phyloP scores from a whole-genome alignment of 176 grass and related monocot genomes.

The Ensete glaucum region DNA sequence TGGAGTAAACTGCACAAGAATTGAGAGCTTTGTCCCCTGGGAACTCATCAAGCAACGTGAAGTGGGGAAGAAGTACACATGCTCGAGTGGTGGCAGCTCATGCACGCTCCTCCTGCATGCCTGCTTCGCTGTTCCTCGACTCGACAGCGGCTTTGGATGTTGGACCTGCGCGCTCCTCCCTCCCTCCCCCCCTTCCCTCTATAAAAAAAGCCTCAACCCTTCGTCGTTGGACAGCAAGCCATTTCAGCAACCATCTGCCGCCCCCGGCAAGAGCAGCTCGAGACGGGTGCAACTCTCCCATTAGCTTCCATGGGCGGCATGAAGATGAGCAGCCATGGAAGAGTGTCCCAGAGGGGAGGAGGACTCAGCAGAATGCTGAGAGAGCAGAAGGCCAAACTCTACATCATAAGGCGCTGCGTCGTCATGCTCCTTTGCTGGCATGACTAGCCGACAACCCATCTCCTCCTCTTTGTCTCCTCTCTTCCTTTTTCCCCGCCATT shows the following conservation, averaged over 20 bases:
- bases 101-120: neutral
- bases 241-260: neutral
- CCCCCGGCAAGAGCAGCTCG: too few species aligned
- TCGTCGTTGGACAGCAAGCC: neutral
- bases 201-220: neutral
- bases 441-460: constrained; percentile 13
- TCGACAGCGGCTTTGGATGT: too few species aligned
- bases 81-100: neutral
- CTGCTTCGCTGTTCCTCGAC: too few species aligned
- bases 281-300: too few species aligned
- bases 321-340: neutral
- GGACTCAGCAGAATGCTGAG: constrained; percentile 27
- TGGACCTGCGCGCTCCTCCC: too few species aligned
- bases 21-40: neutral
- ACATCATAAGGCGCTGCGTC: constrained; percentile 39
- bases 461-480: neutral
- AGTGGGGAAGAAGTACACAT: neutral
- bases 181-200: neutral
- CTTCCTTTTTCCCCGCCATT: neutral
- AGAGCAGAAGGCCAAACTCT: constrained; percentile 38
- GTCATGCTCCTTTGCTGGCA: constrained; percentile 30
- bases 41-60: constrained; percentile 1
- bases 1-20: neutral
- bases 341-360: neutral
- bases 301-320: constrained; percentile 6